A percentile compares a stretch with the other conserved stretches of the same genome.
Evolutionary conservation across 2,329 filamentous ascomycete species (phyloP).

Genomic region (Volutella citrinella): DNA sequence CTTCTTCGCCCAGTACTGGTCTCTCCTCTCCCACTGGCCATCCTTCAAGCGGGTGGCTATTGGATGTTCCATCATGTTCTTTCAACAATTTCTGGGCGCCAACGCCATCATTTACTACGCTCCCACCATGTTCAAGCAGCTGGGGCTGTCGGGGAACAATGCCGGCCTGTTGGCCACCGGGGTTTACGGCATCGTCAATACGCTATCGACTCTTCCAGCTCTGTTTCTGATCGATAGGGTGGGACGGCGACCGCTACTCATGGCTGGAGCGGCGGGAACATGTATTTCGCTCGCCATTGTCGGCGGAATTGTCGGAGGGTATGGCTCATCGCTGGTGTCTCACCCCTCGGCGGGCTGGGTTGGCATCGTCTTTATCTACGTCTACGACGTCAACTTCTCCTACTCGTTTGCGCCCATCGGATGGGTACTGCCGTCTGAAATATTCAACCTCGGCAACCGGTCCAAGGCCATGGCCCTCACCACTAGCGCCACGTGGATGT

Average conservation of each 20-base stretch:
- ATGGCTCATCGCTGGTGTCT: slow-evolving; percentile 35
- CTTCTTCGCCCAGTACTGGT: slow-evolving; percentile 29
- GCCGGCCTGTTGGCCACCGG: slow-evolving; percentile 52
- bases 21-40: slow-evolving; percentile 27
- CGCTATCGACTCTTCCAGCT: slow-evolving; percentile 39
- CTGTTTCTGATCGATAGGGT: slow-evolving; percentile 51
- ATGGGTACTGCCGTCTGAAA: slow-evolving; percentile 64
- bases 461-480: slow-evolving; percentile 60
- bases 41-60: slow-evolving; percentile 45
- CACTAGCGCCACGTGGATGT: slow-evolving; percentile 44
- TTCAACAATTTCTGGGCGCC: slow-evolving; percentile 50
- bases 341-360: slow-evolving; percentile 44
- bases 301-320: slow-evolving; percentile 46
- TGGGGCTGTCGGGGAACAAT: slow-evolving; percentile 41
- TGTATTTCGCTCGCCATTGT: slow-evolving; percentile 55
- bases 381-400: slow-evolving; percentile 62
- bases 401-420: slow-evolving; percentile 61
- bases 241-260: slow-evolving; percentile 62
- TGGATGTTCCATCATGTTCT: slow-evolving; percentile 53
- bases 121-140: slow-evolving; percentile 41
- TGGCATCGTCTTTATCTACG: slow-evolving; percentile 63
- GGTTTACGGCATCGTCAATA: slow-evolving; percentile 55
- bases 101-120: slow-evolving; percentile 49
- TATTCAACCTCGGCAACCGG: slow-evolving; percentile 56
- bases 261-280: slow-evolving; percentile 62